These are phyloP conservation scores for Artemisia annua DNA, from an alignment of 129 eudicot species.

Conservation along the genomic window DNA sequence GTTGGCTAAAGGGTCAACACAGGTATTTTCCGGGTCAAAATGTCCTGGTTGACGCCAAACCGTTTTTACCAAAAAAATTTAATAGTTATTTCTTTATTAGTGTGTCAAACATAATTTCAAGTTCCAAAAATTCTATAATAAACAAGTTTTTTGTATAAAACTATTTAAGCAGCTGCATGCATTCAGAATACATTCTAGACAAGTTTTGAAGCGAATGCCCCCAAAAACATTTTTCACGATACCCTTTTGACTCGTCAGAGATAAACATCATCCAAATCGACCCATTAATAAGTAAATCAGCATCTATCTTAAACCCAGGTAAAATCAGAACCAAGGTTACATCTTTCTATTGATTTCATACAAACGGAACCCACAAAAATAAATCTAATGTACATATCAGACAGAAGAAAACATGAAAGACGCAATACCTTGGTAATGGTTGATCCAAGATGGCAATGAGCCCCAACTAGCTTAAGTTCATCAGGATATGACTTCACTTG, in stretches of 20 bases:
- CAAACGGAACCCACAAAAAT: neutral
- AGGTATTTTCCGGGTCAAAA: too few species aligned
- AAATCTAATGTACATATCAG: neutral
- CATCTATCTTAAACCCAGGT: slow-evolving; percentile 3
- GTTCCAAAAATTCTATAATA: neutral
- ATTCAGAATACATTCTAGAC: neutral
- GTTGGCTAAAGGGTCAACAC: too few species aligned
- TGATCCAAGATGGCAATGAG: slow-evolving; percentile 98
- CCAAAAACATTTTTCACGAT: neutral
- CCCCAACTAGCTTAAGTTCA: slow-evolving; percentile 94
- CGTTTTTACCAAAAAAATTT: too few species aligned
- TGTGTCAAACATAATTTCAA: too few species aligned
- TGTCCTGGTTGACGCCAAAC: too few species aligned
- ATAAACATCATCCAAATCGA: neutral
- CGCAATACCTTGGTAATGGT: slow-evolving; percentile 85
- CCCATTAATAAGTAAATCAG: neutral
- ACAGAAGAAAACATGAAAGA: neutral
- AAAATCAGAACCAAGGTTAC: neutral
- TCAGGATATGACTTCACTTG: slow-evolving; percentile 94
- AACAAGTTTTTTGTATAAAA: neutral
- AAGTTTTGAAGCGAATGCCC: too few species aligned
- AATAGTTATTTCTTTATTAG: too few species aligned
- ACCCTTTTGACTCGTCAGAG: neutral
- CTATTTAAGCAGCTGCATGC: neutral
- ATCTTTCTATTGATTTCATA: neutral